A percentile compares a stretch with the other conserved stretches of the same genome.
Evolutionary conservation across 2,329 filamentous ascomycete species (phyloP).

Genomic region (Botrytis aclada): DNA sequence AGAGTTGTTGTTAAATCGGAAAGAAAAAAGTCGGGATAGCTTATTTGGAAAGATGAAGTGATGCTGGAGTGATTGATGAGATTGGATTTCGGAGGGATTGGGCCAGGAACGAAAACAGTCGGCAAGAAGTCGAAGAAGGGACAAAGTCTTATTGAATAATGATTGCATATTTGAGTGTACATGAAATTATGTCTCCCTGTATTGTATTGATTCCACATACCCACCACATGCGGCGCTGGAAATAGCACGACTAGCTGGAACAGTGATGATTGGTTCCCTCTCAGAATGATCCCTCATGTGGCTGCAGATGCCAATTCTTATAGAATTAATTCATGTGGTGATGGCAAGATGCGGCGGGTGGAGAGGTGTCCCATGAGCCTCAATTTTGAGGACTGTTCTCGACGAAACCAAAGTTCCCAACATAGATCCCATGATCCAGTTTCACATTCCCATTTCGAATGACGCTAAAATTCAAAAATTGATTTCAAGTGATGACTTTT

Average conservation of each 20-base stretch:
- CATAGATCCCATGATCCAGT: not conserved
- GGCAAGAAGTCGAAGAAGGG: not conserved
- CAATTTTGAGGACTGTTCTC: not conserved
- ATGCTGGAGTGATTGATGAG: not conserved
- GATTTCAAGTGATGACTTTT: conserved; percentile 4
- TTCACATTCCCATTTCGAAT: conserved; percentile 23
- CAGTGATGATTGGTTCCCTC: not conserved
- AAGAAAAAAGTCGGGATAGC: not conserved
- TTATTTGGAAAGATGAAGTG: not conserved
- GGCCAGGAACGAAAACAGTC: not conserved
- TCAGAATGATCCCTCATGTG: not conserved
- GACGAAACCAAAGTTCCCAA: not conserved
- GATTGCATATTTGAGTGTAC: not conserved
- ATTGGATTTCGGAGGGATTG: not conserved
- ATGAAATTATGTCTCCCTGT: not conserved
- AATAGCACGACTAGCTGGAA: not conserved
- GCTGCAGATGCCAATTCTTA: not conserved
- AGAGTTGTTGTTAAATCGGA: not conserved
- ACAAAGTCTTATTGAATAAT: not conserved
- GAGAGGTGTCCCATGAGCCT: not conserved
- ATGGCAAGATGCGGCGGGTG: not conserved
- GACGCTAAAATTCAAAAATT: conserved; percentile 30
- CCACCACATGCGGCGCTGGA: not conserved
- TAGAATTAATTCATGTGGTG: not conserved
- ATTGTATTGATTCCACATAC: not conserved